Conservation (phyloP, 2,329 filamentous ascomycete species). For the Aspergillus niger region DNA sequence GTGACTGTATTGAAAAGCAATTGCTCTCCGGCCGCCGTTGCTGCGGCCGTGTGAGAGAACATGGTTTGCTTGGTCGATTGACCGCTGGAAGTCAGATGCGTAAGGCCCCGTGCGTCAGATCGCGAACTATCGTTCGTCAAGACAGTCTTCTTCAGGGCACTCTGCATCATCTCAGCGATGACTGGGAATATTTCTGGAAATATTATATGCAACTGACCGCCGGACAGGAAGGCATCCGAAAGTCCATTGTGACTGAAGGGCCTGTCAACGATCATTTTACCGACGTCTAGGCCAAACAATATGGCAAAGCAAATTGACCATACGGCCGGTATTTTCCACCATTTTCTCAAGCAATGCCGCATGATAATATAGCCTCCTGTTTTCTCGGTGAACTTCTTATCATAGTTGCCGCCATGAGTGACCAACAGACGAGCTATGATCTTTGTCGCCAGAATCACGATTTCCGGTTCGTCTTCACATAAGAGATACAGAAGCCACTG, state of each 20-base stretch:
- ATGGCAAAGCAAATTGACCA: constrained; percentile 91
- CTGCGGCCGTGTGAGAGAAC: constrained; percentile 18
- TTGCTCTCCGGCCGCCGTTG: constrained; percentile 56
- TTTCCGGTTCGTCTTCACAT: constrained; percentile 79
- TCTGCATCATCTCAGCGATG: constrained; percentile 83
- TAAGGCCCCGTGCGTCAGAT: constrained; percentile 41
- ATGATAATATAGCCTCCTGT: constrained; percentile 86
- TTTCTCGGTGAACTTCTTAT: constrained; percentile 81
- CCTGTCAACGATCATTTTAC: constrained; percentile 70
- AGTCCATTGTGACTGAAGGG: constrained; percentile 75
- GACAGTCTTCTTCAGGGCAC: constrained; percentile 69
- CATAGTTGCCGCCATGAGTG: constrained; percentile 78
- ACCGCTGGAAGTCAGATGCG: constrained; percentile 12
- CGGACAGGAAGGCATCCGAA: constrained; percentile 66
- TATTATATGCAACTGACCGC: constrained; percentile 64
- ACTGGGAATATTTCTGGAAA: constrained; percentile 79
- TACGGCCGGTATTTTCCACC: constrained; percentile 82
- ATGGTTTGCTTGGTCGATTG: constrained; percentile 15
- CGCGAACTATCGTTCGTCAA: constrained; percentile 65
- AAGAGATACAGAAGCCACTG: constrained; percentile 91
- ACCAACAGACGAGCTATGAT: constrained; percentile 82
- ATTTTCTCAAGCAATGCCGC: constrained; percentile 76
- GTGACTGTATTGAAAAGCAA: constrained; percentile 74
- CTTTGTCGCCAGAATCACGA: constrained; percentile 77
- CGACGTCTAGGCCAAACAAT: constrained; percentile 80